Conservation (phyloP, 495 filamentous ascomycete species). For the Sporormia fimetaria region DNA sequence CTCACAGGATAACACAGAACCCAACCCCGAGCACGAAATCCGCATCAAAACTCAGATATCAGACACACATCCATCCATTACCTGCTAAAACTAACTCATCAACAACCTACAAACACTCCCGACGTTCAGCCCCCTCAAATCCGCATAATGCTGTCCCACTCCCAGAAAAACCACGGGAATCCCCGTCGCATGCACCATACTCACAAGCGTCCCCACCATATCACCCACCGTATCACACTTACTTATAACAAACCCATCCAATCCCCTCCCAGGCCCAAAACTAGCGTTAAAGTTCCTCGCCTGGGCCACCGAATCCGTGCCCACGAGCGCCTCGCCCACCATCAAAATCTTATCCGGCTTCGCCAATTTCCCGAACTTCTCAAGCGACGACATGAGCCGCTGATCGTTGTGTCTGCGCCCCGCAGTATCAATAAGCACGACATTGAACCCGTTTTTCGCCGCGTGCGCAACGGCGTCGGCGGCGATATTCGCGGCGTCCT, state of each 20-base stretch:
- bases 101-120: conserved; percentile 78
- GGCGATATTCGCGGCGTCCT: conserved; percentile 89
- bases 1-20: too few species aligned
- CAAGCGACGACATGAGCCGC: conserved; percentile 83
- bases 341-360: conserved; percentile 96
- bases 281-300: conserved; percentile 89
- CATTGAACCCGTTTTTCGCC: conserved; percentile 64
- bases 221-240: conserved; percentile 98
- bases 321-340: conserved; percentile 95
- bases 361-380: conserved; percentile 94
- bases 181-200: conserved; percentile 94
- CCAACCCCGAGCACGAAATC: too few species aligned
- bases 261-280: conserved; percentile 66
- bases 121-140: conserved; percentile 85
- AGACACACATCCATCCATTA: too few species aligned
- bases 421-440: conserved; percentile 93
- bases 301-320: conserved; percentile 87
- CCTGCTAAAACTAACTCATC: conserved; percentile 40
- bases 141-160: conserved; percentile 93
- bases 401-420: conserved; percentile 91
- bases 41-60: too few species aligned
- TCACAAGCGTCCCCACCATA: conserved; percentile 94
- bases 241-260: conserved; percentile 95
- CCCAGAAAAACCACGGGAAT: conserved; percentile 91
- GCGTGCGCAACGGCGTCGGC: conserved; percentile 82